phyloP scores from a whole-genome alignment of 345 rosid species.

The Gossypium thurberi region DNA sequence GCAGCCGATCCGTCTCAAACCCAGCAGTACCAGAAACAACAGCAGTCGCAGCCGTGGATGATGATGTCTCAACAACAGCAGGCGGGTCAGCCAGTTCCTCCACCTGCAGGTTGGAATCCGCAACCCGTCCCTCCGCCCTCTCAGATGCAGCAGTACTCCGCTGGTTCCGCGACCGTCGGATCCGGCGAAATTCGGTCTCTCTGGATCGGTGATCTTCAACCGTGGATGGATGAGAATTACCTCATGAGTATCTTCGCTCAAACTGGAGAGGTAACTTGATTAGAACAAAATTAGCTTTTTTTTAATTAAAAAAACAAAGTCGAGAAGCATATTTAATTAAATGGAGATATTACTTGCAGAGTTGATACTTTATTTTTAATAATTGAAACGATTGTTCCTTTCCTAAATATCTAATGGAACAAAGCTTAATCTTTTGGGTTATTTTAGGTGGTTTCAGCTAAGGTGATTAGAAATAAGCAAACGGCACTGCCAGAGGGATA shows the following conservation, averaged over 20 bases:
- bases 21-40: conserved; percentile 37
- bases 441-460: conserved; percentile 53
- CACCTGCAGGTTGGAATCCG: conserved; percentile 65
- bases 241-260: conserved; percentile 45
- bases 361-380: background rate
- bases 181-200: conserved; percentile 58
- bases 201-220: conserved; percentile 93
- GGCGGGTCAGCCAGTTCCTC: conserved; percentile 49
- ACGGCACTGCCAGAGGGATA: conserved; percentile 73
- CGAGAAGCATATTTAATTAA: too few relatives aligned
- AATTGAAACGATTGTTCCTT: background rate
- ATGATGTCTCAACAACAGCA: conserved; percentile 45
- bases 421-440: background rate
- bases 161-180: conserved; percentile 18
- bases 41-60: conserved; percentile 46
- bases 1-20: conserved; percentile 34
- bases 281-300: background rate
- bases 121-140: conserved; percentile 61
- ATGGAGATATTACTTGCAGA: background rate
- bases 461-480: conserved; percentile 83
- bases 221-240: conserved; percentile 93
- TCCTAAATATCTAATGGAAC: background rate
- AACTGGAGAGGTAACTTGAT: conserved; percentile 52
- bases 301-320: background rate
- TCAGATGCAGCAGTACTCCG: conserved; percentile 37